These are phyloP conservation scores for Vitis hybrid DNA, from an alignment of 177 flowering plant species.

Conservation along the genomic window DNA sequence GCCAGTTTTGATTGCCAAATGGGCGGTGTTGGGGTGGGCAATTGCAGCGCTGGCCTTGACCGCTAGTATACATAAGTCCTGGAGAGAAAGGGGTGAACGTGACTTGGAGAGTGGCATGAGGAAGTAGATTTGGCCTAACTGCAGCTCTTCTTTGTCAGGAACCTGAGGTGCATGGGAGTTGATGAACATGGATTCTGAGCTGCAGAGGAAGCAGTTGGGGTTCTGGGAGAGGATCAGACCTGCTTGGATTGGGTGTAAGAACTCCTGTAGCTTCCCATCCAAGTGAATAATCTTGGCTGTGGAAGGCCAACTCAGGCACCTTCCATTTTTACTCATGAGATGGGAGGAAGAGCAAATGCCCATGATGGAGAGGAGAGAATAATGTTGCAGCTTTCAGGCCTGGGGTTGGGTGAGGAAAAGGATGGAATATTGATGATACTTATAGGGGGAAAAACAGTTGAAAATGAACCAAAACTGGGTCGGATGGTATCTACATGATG, in stretches of 20 bases:
- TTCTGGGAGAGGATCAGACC: constrained; percentile 26
- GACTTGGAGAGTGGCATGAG: constrained; percentile 36
- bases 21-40: neutral
- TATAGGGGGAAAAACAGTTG: too few species aligned
- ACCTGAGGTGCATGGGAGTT: constrained; percentile 25
- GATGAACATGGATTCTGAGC: constrained; percentile 41
- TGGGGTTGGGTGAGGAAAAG: too few species aligned
- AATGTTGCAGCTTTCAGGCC: neutral
- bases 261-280: constrained; percentile 42
- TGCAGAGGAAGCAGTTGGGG: constrained; percentile 40
- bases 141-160: constrained; percentile 33
- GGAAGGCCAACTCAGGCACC: constrained; percentile 4
- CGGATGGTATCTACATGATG: too few species aligned
- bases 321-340: constrained; percentile 9
- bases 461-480: too few species aligned
- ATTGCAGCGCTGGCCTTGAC: constrained; percentile 40
- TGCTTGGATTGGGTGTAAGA: constrained; percentile 29
- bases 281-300: constrained; percentile 27
- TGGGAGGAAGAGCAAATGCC: constrained; percentile 40
- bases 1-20: neutral
- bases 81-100: constrained; percentile 28
- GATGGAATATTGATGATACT: too few species aligned
- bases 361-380: constrained; percentile 22
- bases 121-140: constrained; percentile 43
- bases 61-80: constrained; percentile 37